A percentile compares a stretch with the other conserved stretches of the same genome.
These are phyloP conservation scores for Solanum habrochaites DNA, from an alignment of 257 asterid genomes.

Conservation along the genomic window DNA sequence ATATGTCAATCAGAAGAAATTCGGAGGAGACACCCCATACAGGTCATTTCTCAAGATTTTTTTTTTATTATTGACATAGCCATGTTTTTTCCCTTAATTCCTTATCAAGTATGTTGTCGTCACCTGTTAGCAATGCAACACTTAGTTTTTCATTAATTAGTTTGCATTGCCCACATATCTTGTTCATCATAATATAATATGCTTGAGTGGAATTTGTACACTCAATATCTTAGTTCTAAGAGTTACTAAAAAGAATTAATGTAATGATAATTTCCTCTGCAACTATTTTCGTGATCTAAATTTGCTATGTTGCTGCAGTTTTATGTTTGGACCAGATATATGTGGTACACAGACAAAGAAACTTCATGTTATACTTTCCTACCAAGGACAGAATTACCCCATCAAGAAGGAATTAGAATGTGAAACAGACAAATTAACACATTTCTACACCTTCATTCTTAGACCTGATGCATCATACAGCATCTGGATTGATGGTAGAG, in stretches of 20 bases:
- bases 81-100: background rate
- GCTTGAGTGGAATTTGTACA: background rate
- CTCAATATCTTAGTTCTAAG: background rate
- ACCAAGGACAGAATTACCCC: constrained; percentile 29
- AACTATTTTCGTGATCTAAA: background rate
- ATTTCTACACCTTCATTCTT: constrained; percentile 28
- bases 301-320: constrained; percentile 30
- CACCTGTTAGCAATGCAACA: background rate
- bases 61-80: background rate
- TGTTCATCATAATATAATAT: background rate
- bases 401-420: constrained; percentile 21
- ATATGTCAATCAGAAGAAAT: constrained; percentile 89
- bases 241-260: background rate
- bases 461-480: constrained; percentile 29
- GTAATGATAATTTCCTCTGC: background rate
- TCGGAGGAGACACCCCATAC: constrained; percentile 98
- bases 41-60: constrained; percentile 27
- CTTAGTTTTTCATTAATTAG: background rate
- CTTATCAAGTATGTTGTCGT: background rate
- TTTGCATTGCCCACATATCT: background rate
- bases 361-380: constrained; percentile 26
- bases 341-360: constrained; percentile 61
- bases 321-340: constrained; percentile 97
- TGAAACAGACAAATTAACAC: constrained; percentile 31
- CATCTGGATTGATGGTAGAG: constrained; percentile 8